Evolutionary conservation across 768 basidiomycete genomes (phyloP), one percentile per base, ranked within the genome.

Genomic region (Pisolithus orientalis): DNA sequence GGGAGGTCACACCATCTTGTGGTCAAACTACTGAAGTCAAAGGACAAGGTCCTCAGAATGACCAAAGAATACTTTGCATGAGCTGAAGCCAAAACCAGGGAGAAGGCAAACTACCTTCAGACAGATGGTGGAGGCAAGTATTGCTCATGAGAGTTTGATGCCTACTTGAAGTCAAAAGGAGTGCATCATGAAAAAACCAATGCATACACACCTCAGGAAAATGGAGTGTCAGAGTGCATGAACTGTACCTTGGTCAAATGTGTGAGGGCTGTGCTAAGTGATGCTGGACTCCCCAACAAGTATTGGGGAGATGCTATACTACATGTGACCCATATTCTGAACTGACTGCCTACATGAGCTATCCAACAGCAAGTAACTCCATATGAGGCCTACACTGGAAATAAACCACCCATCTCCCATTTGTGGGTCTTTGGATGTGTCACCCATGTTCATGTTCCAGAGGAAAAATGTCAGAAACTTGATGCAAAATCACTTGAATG

Each of bases 141-240:
- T 42, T 28, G 50, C 8, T 50, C 21, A 10, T 38, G 5, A 7
- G 45, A 24, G 6, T 53, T 55, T 32, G 17, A 45, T 1, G 29
- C 16, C 2, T 62, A 52, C 51, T 49, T 62, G 1, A 4, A 28
- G 2, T 21, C 21, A 21, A 21, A 21, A 21, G 21, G 21, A 21
- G 21, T 21, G 21, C 21, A 21, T 21, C 21, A 59, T 38, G 53
- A 66, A 25, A 56, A 47, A 7, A 60, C 59, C 3, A 58, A 57
- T 13, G 53, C 59, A 1, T 47, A 61, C 39, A 59, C 62, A 46
- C 72, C 72, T 2, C 68, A 75, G 58, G 71, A 77, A 48, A 79
- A 78, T 54, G 69, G 73, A 17, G 64, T 75, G 5, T 72, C 73
- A 3, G 73, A 80, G 54, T 54, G 68, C 1, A 54, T 57, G 2